These are phyloP conservation scores for Diplotaxis tenuifolia DNA, from an alignment of 345 rosid species.

Conservation along the genomic window DNA sequence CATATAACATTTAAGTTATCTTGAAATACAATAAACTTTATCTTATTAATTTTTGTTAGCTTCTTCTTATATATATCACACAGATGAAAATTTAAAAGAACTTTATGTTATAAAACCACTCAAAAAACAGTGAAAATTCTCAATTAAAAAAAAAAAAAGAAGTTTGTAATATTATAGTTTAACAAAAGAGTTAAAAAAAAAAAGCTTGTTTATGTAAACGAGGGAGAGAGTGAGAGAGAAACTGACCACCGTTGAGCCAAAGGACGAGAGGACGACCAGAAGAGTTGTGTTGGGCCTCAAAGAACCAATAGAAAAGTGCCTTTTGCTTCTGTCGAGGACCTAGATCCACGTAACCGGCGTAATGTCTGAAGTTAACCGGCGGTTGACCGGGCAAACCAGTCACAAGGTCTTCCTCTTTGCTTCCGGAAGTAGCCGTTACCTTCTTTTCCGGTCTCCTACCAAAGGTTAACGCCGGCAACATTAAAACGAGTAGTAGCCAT, in stretches of 20 bases:
- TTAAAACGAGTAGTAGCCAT: constrained; percentile 23
- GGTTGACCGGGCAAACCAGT: constrained; percentile 59
- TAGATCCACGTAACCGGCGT: constrained; percentile 55
- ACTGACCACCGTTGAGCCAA: constrained; percentile 51
- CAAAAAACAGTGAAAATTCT: background rate
- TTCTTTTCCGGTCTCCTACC: constrained; percentile 26
- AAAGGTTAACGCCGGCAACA: constrained; percentile 30
- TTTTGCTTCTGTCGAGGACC: constrained; percentile 33
- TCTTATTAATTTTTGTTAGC: too few relatives aligned
- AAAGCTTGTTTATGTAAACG: background rate
- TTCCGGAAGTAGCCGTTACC: constrained; percentile 3
- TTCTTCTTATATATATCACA: too few relatives aligned
- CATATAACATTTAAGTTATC: background rate
- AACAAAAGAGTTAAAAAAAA: background rate
- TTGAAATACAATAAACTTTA: background rate
- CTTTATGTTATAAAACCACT: background rate
- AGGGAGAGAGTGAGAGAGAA: background rate
- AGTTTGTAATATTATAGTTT: background rate
- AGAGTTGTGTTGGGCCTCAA: constrained; percentile 45
- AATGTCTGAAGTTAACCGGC: constrained; percentile 52
- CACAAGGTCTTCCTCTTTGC: constrained; percentile 48
- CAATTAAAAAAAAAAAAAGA: background rate
- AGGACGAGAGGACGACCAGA: constrained; percentile 56
- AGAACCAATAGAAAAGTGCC: constrained; percentile 72
- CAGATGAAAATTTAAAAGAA: background rate